These are phyloP conservation scores for Lasiodiplodia gonubiensis DNA, from an alignment of 2,329 filamentous ascomycete species.

Conservation along the genomic window DNA sequence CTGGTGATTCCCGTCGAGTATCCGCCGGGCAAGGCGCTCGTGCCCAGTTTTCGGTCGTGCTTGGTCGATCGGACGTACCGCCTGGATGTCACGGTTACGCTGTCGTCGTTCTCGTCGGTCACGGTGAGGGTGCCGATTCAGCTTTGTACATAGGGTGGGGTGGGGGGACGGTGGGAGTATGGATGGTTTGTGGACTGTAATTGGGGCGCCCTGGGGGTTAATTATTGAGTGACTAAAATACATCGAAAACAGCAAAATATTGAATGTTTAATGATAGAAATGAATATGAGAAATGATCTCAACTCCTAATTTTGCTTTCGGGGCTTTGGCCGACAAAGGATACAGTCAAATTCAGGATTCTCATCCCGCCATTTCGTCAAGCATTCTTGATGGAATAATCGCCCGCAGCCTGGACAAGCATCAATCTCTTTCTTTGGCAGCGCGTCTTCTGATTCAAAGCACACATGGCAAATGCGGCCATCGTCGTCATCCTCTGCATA, in stretches of 20 bases:
- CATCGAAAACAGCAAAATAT: not conserved
- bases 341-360: not conserved
- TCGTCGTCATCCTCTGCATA: no score
- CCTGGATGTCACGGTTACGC: not conserved
- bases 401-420: not conserved
- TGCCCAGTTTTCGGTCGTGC: conserved; percentile 7
- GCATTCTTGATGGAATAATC: not conserved
- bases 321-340: not conserved
- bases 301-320: not conserved
- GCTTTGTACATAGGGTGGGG: conserved; percentile 1
- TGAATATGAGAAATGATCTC: not conserved
- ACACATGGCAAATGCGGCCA: no score
- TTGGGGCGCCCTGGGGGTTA: no score
- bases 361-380: not conserved
- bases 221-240: not conserved
- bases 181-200: not conserved
- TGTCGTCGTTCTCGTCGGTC: not conserved
- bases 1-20: not conserved
- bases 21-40: conserved; percentile 3
- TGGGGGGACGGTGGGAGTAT: not conserved
- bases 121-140: not conserved
- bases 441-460: no score
- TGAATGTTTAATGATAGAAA: not conserved
- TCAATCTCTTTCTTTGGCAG: no score
- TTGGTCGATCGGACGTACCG: not conserved